Percentiles rank a stretch among this genome's conserved stretches.
Evolutionary conservation across 371 early-diverging fungal genomes (phyloP).

Genomic region (Umbelopsis sp.): DNA sequence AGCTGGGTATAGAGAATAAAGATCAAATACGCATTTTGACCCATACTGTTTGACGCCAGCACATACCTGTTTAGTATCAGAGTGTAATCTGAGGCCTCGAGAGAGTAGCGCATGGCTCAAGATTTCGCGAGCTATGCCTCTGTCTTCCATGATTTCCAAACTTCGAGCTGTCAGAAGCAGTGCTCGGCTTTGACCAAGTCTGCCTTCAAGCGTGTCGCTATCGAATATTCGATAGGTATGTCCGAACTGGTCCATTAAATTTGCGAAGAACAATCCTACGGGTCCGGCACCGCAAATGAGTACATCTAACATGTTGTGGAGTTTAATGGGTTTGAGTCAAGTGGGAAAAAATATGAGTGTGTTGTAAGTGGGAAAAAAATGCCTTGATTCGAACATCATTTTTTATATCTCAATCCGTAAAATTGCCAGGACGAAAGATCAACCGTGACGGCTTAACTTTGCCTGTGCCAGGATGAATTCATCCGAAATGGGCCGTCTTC

Average conservation of each 20-base stretch:
- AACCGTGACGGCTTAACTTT: no score
- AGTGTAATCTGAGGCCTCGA: slow-evolving; percentile 30
- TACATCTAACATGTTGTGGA: slow-evolving; percentile 26
- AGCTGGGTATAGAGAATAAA: slow-evolving; percentile 17
- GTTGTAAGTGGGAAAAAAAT: no score
- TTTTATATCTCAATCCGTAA: no score
- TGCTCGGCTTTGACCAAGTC: slow-evolving; percentile 46
- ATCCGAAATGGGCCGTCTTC: no score
- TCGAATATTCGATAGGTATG: slow-evolving; percentile 37
- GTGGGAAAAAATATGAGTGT: no score
- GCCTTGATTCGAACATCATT: no score
- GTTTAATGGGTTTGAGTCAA: neutral
- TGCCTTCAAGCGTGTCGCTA: slow-evolving; percentile 29
- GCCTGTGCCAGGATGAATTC: no score
- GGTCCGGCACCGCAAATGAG: slow-evolving; percentile 52
- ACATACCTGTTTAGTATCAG: slow-evolving; percentile 30
- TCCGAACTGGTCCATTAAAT: slow-evolving; percentile 36
- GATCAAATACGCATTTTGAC: neutral
- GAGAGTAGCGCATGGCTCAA: slow-evolving; percentile 25
- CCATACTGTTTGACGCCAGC: neutral
- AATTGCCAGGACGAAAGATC: no score
- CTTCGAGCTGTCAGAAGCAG: slow-evolving; percentile 41
- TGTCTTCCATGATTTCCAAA: slow-evolving; percentile 38
- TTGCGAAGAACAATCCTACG: slow-evolving; percentile 47
- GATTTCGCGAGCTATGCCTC: slow-evolving; percentile 33